phyloP scores from a whole-genome alignment of 768 basidiomycete genomes.

The Melanogaster broomeanus region DNA sequence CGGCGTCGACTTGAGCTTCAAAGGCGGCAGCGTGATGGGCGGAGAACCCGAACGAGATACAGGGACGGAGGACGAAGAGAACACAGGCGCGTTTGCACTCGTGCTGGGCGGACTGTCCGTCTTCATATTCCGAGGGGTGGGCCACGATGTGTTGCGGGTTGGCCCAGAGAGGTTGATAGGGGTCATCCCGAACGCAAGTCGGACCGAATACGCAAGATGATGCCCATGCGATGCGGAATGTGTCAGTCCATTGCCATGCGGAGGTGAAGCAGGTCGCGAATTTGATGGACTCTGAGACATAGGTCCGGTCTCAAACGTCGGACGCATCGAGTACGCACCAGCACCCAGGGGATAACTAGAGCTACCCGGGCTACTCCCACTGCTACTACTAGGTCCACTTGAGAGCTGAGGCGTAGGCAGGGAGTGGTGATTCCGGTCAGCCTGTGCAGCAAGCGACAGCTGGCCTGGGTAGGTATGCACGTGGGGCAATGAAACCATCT shows the following conservation, averaged over 20 bases:
- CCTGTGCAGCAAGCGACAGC: constrained; percentile 28
- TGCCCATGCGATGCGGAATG: constrained; percentile 42
- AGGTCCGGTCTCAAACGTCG: constrained; percentile 22
- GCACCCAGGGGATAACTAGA: constrained; percentile 40
- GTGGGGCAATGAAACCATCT: constrained; percentile 28
- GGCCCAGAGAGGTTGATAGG: constrained; percentile 54
- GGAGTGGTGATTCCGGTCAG: constrained; percentile 28
- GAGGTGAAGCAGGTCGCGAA: constrained; percentile 65
- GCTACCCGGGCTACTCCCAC: constrained; percentile 62
- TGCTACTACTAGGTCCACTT: constrained; percentile 61
- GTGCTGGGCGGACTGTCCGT: constrained; percentile 10
- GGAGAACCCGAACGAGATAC: constrained; percentile 66
- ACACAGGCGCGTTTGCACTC: constrained; percentile 6
- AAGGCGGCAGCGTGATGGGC: constrained; percentile 70
- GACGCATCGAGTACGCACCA: constrained; percentile 15
- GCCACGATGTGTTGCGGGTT: constrained; percentile 42
- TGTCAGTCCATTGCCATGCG: constrained; percentile 35
- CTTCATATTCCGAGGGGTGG: constrained; percentile 25
- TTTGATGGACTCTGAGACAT: constrained; percentile 48
- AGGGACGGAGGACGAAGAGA: constrained; percentile 40
- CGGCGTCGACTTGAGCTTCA: constrained; percentile 46
- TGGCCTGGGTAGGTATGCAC: constrained; percentile 36
- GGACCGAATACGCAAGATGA: constrained; percentile 81
- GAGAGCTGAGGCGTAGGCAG: constrained; percentile 63
- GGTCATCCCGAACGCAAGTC: constrained; percentile 91